These are phyloP conservation scores for Globisporangium alternatum DNA, from an alignment of 352 stramenopile genomes.

Conservation along the genomic window DNA sequence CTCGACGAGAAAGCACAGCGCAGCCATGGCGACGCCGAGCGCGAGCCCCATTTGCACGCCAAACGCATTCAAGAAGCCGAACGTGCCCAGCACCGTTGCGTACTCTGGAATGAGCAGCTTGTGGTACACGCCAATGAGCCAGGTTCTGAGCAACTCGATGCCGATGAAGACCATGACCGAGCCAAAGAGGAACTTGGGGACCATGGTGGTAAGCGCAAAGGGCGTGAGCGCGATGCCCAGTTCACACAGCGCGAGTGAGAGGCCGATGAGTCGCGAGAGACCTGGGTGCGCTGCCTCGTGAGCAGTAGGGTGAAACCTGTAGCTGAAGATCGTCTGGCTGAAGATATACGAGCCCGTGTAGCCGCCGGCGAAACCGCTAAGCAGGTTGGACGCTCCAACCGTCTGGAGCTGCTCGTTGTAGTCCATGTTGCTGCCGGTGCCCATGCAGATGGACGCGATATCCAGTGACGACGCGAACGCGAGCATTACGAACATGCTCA, in stretches of 20 bases:
- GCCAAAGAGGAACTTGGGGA: conserved; percentile 97
- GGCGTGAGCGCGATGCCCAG: conserved; percentile 69
- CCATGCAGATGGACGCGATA: conserved; percentile 94
- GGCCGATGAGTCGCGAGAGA: conserved; percentile 60
- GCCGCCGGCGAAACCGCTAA: conserved; percentile 84
- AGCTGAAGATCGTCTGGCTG: conserved; percentile 91
- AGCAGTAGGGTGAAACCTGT: conserved; percentile 49
- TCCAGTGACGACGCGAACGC: conserved; percentile 93
- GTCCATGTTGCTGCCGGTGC: conserved; percentile 89
- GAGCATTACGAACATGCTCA: conserved; percentile 95
- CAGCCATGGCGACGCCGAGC: conserved; percentile 40
- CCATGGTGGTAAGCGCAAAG: conserved; percentile 87
- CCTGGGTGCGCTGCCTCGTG: conserved; percentile 36
- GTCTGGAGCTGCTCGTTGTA: conserved; percentile 93
- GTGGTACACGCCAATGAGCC: conserved; percentile 53
- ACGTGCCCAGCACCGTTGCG: conserved; percentile 87
- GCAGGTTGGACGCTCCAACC: conserved; percentile 91
- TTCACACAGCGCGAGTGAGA: conserved; percentile 56
- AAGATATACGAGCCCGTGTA: conserved; percentile 93
- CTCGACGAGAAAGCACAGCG: conserved; percentile 83
- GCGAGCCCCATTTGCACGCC: conserved; percentile 89
- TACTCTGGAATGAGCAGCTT: conserved; percentile 87
- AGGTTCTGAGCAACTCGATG: conserved; percentile 91
- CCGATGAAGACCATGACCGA: conserved; percentile 96
- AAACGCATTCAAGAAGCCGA: conserved; percentile 86